Conservation (phyloP, 2,329 filamentous ascomycete genomes). For the Trichoderma sp. region DNA sequence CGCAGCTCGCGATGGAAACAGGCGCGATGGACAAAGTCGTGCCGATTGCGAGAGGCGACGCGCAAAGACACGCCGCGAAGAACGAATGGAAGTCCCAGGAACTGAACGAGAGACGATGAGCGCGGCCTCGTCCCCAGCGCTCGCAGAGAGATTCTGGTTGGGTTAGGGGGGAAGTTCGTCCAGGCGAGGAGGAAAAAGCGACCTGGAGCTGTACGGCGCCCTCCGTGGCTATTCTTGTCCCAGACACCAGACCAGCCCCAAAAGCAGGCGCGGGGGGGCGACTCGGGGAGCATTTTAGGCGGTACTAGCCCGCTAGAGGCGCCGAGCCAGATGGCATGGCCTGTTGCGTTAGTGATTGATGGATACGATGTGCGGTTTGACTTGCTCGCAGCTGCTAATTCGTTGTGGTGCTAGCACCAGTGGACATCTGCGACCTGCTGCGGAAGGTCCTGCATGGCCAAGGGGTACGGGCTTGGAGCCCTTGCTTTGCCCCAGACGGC, state of each 20-base stretch:
- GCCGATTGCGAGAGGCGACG: not conserved
- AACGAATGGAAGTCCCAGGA: slow-evolving; percentile 6
- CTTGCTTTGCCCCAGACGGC: not conserved
- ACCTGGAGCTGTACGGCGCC: slow-evolving; percentile 4
- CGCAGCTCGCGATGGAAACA: not conserved
- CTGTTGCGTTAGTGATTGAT: not conserved
- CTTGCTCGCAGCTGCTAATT: not conserved
- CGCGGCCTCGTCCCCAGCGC: slow-evolving; percentile 11
- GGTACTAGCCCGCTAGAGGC: slow-evolving; percentile 6
- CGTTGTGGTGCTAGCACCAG: not conserved
- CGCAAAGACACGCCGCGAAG: not conserved
- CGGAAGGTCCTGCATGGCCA: not conserved
- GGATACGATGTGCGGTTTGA: not conserved
- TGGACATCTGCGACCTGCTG: not conserved
- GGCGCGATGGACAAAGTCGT: not conserved
- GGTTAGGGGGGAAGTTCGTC: slow-evolving; percentile 15
- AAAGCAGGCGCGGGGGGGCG: slow-evolving; percentile 4
- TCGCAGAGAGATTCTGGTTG: slow-evolving; percentile 12
- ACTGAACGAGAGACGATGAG: slow-evolving; percentile 19
- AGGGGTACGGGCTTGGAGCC: not conserved
- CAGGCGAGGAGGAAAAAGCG: slow-evolving; percentile 1
- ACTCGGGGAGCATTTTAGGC: slow-evolving; percentile 10
- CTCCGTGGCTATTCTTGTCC: slow-evolving; percentile 5
- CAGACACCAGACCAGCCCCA: not conserved
- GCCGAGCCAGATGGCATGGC: not conserved